Percentiles rank a stretch among this genome's conserved stretches.
Evolutionary conservation across 2,329 filamentous ascomycete genomes (phyloP).

Genomic region (Ceratocystis smalleyi): DNA sequence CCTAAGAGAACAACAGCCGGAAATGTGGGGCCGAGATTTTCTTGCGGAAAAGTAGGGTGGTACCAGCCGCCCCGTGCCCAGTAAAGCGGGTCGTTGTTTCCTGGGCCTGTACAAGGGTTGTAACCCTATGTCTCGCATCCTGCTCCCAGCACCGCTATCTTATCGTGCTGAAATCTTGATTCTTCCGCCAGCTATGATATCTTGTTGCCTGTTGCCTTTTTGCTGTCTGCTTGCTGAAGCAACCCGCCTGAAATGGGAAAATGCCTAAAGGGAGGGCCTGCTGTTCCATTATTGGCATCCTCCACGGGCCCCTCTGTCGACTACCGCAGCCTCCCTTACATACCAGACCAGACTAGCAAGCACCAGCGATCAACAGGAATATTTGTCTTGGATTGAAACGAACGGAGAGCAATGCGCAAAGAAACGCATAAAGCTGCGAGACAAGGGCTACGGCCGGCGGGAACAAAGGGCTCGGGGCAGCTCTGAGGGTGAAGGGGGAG

Average conservation of each 20-base stretch:
- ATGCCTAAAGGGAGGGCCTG: not conserved
- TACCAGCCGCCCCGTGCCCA: not conserved
- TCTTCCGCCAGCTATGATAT: too few relatives aligned
- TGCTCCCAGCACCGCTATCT: too few relatives aligned
- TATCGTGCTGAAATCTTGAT: too few relatives aligned
- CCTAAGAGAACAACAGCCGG: not conserved
- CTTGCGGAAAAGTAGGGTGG: not conserved
- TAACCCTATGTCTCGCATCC: not conserved
- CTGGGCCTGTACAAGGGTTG: too few relatives aligned
- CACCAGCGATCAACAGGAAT: not conserved
- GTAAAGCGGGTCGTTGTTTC: too few relatives aligned
- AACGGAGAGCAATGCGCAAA: not conserved
- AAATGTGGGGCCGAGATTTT: not conserved
- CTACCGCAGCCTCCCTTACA: not conserved
- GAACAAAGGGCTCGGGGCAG: too few relatives aligned
- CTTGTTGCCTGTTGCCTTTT: too few relatives aligned
- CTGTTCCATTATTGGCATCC: not conserved
- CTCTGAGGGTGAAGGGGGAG: too few relatives aligned
- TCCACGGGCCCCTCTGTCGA: not conserved
- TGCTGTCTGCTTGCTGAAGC: not conserved
- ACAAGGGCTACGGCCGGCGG: too few relatives aligned
- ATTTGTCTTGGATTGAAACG: not conserved
- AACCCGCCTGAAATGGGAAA: not conserved
- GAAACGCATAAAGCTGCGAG: too few relatives aligned
- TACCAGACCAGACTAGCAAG: not conserved